phyloP scores from a whole-genome alignment of 2,329 filamentous ascomycete genomes.

The Blastomyces gilchristii region DNA sequence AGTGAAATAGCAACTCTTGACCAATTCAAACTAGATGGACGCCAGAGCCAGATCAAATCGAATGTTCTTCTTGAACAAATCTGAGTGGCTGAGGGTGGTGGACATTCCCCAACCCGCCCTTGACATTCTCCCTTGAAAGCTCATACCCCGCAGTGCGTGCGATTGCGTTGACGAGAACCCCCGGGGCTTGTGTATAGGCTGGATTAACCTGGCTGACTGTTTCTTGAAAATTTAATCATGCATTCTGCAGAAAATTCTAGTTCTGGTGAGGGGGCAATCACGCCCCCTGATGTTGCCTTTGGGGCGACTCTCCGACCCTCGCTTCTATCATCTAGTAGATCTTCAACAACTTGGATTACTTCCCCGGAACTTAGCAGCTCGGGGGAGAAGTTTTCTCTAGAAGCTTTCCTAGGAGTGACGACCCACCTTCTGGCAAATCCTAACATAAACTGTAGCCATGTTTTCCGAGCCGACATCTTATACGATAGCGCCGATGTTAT shows the following conservation, averaged over 20 bases:
- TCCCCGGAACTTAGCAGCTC: constrained; percentile 23
- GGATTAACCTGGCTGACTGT: background rate
- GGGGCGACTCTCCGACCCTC: constrained; percentile 23
- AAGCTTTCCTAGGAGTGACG: constrained; percentile 41
- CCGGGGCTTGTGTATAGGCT: background rate
- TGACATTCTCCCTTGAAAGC: background rate
- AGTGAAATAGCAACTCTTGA: background rate
- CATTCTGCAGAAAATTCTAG: background rate
- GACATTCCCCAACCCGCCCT: background rate
- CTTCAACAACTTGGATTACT: constrained; percentile 23
- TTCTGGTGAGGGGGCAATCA: background rate
- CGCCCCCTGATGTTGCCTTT: constrained; percentile 7
- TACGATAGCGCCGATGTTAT: constrained; percentile 41
- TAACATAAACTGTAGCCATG: constrained; percentile 48
- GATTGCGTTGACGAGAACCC: background rate
- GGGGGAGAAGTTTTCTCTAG: constrained; percentile 20
- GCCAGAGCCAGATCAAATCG: background rate
- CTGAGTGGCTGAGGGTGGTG: background rate
- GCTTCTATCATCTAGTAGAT: constrained; percentile 13
- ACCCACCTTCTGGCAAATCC: constrained; percentile 42
- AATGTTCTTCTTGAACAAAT: background rate
- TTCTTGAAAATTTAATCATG: background rate
- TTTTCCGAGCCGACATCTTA: constrained; percentile 53
- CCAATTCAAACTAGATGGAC: background rate
- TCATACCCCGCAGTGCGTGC: background rate